Percentiles rank a stretch among this genome's conserved stretches.
These are phyloP conservation scores for Globisporangium paddicum DNA, from an alignment of 352 stramenopile species.

Conservation along the genomic window DNA sequence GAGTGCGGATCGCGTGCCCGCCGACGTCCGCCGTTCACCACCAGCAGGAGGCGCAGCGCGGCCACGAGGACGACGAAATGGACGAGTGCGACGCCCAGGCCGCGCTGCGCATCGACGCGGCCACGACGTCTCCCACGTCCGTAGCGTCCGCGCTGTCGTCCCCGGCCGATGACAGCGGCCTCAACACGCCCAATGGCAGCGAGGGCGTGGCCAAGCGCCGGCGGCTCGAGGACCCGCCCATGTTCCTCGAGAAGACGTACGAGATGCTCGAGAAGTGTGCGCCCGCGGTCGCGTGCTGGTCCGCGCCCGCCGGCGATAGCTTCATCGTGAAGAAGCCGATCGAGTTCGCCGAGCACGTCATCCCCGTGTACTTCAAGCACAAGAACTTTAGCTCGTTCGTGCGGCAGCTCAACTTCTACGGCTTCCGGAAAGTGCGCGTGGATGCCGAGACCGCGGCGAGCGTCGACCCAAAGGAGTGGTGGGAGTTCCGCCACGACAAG, in stretches of 20 bases:
- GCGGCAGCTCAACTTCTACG: constrained; percentile 91
- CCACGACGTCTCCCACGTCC: constrained; percentile 21
- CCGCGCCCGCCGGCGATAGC: constrained; percentile 52
- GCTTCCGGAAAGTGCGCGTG: constrained; percentile 82
- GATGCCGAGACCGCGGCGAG: constrained; percentile 28
- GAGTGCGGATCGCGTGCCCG: constrained; percentile 7
- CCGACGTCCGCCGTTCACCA: not conserved
- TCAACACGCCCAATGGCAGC: constrained; percentile 23
- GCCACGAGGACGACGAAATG: constrained; percentile 1
- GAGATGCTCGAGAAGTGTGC: constrained; percentile 85
- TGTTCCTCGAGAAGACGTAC: constrained; percentile 91
- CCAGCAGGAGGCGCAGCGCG: no score
- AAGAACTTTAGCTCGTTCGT: constrained; percentile 92
- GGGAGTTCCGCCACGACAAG: constrained; percentile 86
- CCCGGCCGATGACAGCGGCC: constrained; percentile 26
- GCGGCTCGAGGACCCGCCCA: constrained; percentile 39
- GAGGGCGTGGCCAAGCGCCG: constrained; percentile 30
- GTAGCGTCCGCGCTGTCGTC: constrained; percentile 28
- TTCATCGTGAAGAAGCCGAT: constrained; percentile 89
- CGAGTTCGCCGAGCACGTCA: constrained; percentile 81
- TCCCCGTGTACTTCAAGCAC: constrained; percentile 92
- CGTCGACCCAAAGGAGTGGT: constrained; percentile 61
- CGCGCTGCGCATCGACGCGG: constrained; percentile 36
- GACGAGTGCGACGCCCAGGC: not conserved
- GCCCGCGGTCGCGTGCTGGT: constrained; percentile 73